A percentile compares a stretch with the other conserved stretches of the same genome.
phyloP scores from a whole-genome alignment of 331 rosid species.

The Stylosanthes scabra region DNA sequence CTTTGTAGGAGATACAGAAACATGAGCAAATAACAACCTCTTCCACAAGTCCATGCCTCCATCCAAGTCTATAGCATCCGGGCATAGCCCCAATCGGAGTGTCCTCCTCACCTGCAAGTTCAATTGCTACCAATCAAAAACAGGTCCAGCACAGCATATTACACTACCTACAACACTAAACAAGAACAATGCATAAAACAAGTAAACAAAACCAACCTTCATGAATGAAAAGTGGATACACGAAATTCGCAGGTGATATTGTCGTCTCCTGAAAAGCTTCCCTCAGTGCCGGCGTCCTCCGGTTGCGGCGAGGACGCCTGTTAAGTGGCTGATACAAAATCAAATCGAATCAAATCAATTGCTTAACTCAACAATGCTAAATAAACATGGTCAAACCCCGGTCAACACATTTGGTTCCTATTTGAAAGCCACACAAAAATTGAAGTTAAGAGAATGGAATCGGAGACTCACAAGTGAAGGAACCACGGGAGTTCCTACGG shows the following conservation, averaged over 20 bases:
- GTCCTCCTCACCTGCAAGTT: conserved; percentile 84
- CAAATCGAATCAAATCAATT: background rate
- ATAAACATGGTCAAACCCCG: background rate
- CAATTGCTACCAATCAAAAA: conserved; percentile 16
- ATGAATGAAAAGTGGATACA: conserved; percentile 95
- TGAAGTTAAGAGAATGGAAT: background rate
- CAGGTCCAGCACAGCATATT: background rate
- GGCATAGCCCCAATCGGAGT: conserved; percentile 99
- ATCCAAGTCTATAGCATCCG: conserved; percentile 95
- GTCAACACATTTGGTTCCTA: background rate
- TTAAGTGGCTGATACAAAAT: conserved; percentile 61
- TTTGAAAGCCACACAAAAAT: background rate
- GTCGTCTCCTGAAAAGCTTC: conserved; percentile 86
- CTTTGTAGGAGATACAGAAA: background rate
- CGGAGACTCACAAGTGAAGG: conserved; percentile 72
- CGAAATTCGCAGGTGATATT: conserved; percentile 85
- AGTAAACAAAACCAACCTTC: conserved; percentile 64
- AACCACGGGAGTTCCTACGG: conserved; percentile 87
- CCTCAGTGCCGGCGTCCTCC: conserved; percentile 66
- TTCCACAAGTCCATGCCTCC: conserved; percentile 96
- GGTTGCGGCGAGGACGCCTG: conserved; percentile 88
- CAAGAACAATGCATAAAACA: conserved; percentile 17
- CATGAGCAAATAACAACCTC: conserved; percentile 61
- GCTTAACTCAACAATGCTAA: conserved; percentile 9
- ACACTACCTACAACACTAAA: conserved; percentile 3